Evolutionary conservation across 306 rosid species (phyloP), one percentile per base, ranked within the genome.

Genomic region (Cucumis cinereus): DNA sequence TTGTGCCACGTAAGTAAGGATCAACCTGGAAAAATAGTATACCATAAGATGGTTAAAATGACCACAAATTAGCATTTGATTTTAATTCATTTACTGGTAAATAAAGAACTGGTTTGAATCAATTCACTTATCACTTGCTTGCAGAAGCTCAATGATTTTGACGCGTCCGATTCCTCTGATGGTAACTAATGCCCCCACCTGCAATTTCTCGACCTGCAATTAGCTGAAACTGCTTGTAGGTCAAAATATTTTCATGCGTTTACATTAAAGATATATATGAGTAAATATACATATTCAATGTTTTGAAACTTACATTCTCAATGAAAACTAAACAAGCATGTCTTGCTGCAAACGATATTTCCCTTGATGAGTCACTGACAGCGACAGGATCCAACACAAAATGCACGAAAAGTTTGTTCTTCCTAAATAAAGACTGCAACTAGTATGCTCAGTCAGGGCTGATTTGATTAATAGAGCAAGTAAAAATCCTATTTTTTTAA

Each of bases 131-230:
- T 75, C 71, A 47, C 82, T 79, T 67, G 78, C 89, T 81, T 83
- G 85, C 43, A 77, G 2, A 72, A 86, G 81, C 70, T 79, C 53
- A 36, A 81, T 61, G 40, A 83, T 68, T 80, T 79, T 81, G 75
- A 77, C 64, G 2, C 89, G 87, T 28, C 87, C 85, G 7, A 86
- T 79, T 49, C 89, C 89, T 74, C 87, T 81, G 49, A 83, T 81
- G 28, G 87, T 76, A 57, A 86, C 89, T 50, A 86, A 76, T 20
- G 89, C 87, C 75, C 89, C 89, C 66, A 86, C 84, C 33, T 86
- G 84, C 40, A 83, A 62, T 62, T 77, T 70, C 79, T 86, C 85
- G 70, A 81, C 85, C 89, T 86, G 80, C 75, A 79, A 26, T 59
- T 38, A 11, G 77, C 80, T 81, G 79, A 82, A 79, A 73, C 70